Percentiles rank a stretch among this genome's conserved stretches.
Conservation (phyloP, 805 yeast genomes). For the Saturnispora dispora region DNA sequence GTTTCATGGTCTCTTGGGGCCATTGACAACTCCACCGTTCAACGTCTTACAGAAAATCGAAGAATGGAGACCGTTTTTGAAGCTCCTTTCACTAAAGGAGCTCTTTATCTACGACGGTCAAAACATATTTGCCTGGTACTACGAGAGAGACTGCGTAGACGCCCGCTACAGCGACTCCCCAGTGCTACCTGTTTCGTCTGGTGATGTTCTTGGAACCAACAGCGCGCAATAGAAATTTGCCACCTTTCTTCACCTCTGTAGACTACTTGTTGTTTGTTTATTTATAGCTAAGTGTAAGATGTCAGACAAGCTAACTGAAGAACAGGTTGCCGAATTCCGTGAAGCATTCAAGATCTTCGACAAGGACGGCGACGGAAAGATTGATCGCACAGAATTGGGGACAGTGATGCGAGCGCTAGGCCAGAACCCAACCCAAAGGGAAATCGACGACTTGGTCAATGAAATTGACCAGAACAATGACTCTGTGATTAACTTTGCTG, state of each 20-base stretch:
- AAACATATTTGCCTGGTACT: constrained; percentile 1
- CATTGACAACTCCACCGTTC: constrained; percentile 57
- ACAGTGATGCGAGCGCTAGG: constrained; percentile 99
- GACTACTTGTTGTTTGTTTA: neutral
- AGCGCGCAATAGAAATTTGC: neutral
- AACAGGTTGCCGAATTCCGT: constrained; percentile 93
- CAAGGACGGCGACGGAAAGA: constrained; percentile 94
- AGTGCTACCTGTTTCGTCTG: neutral
- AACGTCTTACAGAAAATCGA: constrained; percentile 60
- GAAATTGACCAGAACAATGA: constrained; percentile 95
- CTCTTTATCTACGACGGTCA: neutral
- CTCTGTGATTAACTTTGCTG: constrained; percentile 77
- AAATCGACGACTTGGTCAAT: constrained; percentile 92
- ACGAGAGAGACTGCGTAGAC: constrained; percentile 1
- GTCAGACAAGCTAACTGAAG: constrained; percentile 89
- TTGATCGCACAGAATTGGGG: constrained; percentile 91
- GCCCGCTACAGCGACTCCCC: neutral
- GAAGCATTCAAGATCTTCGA: constrained; percentile 97
- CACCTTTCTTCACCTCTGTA: neutral
- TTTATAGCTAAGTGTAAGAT: neutral
- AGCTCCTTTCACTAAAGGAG: constrained; percentile 19
- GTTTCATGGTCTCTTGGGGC: constrained; percentile 45
- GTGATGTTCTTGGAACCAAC: neutral
- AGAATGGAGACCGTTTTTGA: constrained; percentile 28
- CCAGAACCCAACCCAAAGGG: constrained; percentile 92